Evolutionary conservation across 2,329 filamentous ascomycete species (phyloP), one percentile per base, ranked within the genome.

Genomic region (Pseudopyrenochaeta lycopersici): DNA sequence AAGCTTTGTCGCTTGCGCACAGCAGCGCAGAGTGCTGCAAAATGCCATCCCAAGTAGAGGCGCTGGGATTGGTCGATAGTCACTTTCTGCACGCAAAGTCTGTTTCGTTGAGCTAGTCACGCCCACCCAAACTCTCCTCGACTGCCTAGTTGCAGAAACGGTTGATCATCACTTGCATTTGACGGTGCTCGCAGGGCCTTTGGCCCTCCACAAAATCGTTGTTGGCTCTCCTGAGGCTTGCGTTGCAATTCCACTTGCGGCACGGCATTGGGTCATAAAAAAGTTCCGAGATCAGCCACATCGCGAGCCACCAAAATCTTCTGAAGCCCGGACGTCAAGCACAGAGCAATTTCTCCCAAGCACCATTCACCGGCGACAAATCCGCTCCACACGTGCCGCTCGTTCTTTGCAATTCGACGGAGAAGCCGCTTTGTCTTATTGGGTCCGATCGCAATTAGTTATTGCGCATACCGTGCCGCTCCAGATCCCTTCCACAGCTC

Each of bases 91-190:
- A 27, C 21, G 39, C 39, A 18, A 14, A 44, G 50, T 47, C 14
- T 43, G 42, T 51, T 46, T 46, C 35, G 38, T 18, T 35, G 31
- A 44, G 49, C 50, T 51, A 49, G 11, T 10, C 4, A 15, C 47
- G 46, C 38, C 50, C 47, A 50, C 32, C n/a, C 23, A n/a, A 51
- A 51, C 50, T 39, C 40, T 27, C 46, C 35, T 15, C 30, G 11
- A 15, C 2, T 33, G 7, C 30, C n/a, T 52, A 51, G 44, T 29
- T 49, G 50, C 40, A 54, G 35, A 27, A 51, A 46, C 46, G 49
- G 43, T 43, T 57, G 49, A 51, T 39, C 50, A 9, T 49, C 43
- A 48, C 46, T 29, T 27, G 50, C 44, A 46, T n/a, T 39, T 41
- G 39, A 31, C n/a, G 29, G 41, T 39, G 35, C 40, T 54, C 46